These are phyloP conservation scores for Drechslerella dactyloides DNA, from an alignment of 2,329 filamentous ascomycete genomes.

Conservation along the genomic window DNA sequence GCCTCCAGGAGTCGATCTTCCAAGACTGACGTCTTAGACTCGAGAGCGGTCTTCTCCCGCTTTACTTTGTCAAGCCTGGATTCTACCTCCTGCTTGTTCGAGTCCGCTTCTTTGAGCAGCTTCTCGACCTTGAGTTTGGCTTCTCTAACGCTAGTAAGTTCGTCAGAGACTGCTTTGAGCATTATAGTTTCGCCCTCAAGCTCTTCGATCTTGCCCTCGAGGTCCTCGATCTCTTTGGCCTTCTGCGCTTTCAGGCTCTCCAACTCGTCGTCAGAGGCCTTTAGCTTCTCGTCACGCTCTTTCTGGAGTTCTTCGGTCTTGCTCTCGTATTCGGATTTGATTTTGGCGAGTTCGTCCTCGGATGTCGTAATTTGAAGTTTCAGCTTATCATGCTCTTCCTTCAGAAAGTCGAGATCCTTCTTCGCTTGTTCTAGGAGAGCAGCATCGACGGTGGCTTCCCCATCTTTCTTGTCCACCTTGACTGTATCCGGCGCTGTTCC, in stretches of 20 bases:
- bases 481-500: conserved; percentile 34
- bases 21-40: conserved; percentile 56
- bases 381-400: conserved; percentile 51
- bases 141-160: conserved; percentile 56
- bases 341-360: conserved; percentile 63
- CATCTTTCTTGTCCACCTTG: conserved; percentile 16
- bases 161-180: conserved; percentile 58
- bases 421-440: conserved; percentile 57
- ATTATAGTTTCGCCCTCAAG: conserved; percentile 59
- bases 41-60: conserved; percentile 52
- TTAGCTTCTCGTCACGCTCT: conserved; percentile 48
- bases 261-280: conserved; percentile 52
- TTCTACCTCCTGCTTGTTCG: conserved; percentile 56
- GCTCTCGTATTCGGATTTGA: conserved; percentile 60
- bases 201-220: conserved; percentile 55
- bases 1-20: conserved; percentile 55
- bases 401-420: conserved; percentile 52
- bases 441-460: conserved; percentile 17
- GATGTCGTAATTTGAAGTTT: conserved; percentile 61
- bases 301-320: conserved; percentile 44
- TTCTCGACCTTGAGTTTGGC: conserved; percentile 59
- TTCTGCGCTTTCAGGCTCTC: conserved; percentile 52
- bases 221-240: conserved; percentile 55
- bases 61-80: conserved; percentile 51
- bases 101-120: conserved; percentile 56